Evolutionary conservation across 495 filamentous ascomycete species (phyloP).

Genomic region (Trichoderma asperelloides): DNA sequence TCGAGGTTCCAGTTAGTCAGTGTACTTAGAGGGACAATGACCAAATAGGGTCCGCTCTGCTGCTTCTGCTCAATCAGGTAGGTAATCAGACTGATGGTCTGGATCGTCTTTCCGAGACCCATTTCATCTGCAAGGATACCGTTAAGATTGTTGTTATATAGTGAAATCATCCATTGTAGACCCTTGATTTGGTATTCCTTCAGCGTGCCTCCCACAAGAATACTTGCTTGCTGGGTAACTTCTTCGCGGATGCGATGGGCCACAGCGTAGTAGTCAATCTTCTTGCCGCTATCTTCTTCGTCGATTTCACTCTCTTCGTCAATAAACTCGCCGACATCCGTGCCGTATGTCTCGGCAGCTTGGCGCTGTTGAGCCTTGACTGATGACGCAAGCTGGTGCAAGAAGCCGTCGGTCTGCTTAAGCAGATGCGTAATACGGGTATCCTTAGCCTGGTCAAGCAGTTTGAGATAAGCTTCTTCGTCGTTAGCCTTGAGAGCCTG

Average conservation of each 20-base stretch:
- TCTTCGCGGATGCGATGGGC: conserved; percentile 93
- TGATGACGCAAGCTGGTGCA: conserved; percentile 87
- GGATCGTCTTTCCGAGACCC: conserved; percentile 99
- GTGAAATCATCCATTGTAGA: conserved; percentile 97
- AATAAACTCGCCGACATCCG: conserved; percentile 43
- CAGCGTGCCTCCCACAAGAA: conserved; percentile 81
- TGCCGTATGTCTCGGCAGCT: conserved; percentile 67
- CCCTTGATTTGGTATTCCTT: conserved; percentile 99
- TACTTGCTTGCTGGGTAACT: conserved; percentile 67
- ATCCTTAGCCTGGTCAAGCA: conserved; percentile 96
- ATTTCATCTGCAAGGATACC: conserved; percentile 98
- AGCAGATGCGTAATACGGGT: conserved; percentile 96
- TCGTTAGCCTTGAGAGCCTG: conserved; percentile 97
- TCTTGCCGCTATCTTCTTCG: conserved; percentile 58
- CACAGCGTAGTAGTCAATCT: conserved; percentile 97
- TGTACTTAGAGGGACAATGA: conserved; percentile 93
- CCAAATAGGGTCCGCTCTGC: conserved; percentile 87
- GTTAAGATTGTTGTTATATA: conserved; percentile 99
- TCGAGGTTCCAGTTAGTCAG: conserved; percentile 98
- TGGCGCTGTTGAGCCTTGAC: conserved; percentile 86
- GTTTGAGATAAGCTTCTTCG: conserved; percentile 93
- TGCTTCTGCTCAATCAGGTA: conserved; percentile 94
- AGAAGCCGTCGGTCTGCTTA: conserved; percentile 91
- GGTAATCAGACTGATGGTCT: conserved; percentile 95
- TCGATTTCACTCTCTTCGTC: conserved; percentile 53